Conservation (phyloP, 2,329 filamentous ascomycete genomes). For the Aureobasidium sp. region DNA sequence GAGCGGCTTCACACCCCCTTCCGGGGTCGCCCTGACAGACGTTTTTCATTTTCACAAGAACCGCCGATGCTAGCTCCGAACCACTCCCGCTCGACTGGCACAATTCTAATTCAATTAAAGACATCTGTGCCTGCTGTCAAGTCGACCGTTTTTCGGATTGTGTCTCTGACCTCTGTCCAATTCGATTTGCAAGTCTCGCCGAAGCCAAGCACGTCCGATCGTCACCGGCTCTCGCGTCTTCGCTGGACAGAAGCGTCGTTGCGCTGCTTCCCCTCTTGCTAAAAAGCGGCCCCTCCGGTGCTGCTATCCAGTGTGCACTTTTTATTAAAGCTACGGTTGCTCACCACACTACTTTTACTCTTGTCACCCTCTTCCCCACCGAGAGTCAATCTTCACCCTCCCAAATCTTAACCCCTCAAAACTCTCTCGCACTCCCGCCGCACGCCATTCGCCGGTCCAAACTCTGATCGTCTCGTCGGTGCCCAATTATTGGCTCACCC, state of each 20-base stretch:
- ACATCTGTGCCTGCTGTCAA: constrained; percentile 16
- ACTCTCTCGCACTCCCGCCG: constrained; percentile 14
- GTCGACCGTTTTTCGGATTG: constrained; percentile 11
- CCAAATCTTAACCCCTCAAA: constrained; percentile 15
- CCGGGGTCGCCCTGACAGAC: constrained; percentile 14
- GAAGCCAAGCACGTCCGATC: constrained; percentile 13
- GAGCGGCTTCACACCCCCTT: constrained; percentile 10
- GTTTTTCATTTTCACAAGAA: constrained; percentile 12
- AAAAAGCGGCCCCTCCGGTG: not conserved
- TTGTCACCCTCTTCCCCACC: constrained; percentile 12
- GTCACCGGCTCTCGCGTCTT: constrained; percentile 13
- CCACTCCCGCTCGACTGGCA: constrained; percentile 15
- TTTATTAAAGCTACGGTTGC: constrained; percentile 1
- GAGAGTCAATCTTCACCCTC: constrained; percentile 11
- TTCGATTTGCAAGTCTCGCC: constrained; percentile 10
- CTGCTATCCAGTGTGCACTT: not conserved
- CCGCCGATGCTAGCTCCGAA: constrained; percentile 13
- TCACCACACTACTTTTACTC: constrained; percentile 6
- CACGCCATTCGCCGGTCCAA: constrained; percentile 13
- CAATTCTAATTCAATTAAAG: constrained; percentile 17
- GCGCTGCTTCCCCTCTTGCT: constrained; percentile 7
- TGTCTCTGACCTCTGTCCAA: constrained; percentile 10
- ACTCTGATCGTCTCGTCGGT: constrained; percentile 9
- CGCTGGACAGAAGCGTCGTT: constrained; percentile 4
- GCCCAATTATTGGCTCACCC: constrained; percentile 6